Evolutionary conservation across 768 basidiomycete genomes (phyloP).

Genomic region (Amyloporia xantha): DNA sequence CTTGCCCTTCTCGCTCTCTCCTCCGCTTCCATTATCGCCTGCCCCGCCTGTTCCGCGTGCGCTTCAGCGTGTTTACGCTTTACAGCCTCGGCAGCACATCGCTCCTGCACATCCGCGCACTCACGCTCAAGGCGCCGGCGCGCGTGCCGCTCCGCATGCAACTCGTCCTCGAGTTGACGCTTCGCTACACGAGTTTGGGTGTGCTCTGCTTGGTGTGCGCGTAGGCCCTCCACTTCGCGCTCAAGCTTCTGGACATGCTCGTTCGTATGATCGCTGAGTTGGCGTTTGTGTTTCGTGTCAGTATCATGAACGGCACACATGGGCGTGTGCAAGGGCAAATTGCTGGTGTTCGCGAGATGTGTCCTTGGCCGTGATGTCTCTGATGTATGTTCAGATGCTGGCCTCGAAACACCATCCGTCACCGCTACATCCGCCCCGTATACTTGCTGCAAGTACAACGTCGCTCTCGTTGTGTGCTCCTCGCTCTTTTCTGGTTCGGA

Average conservation of each 20-base stretch:
- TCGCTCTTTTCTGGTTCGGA: conserved; percentile 10
- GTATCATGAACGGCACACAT: not conserved
- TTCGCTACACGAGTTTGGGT: conserved; percentile 28
- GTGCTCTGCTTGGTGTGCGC: conserved; percentile 27
- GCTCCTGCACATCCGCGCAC: conserved; percentile 13
- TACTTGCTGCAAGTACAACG: conserved; percentile 8
- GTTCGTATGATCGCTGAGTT: too few species aligned
- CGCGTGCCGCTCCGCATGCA: conserved; percentile 14
- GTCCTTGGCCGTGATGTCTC: too few species aligned
- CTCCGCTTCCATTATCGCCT: conserved; percentile 11
- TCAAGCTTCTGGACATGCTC: conserved; percentile 19
- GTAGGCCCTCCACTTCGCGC: conserved; percentile 35
- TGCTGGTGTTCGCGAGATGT: conserved; percentile 1
- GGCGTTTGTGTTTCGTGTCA: too few species aligned
- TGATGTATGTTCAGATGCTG: not conserved
- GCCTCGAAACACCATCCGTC: not conserved
- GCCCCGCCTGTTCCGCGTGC: conserved; percentile 6
- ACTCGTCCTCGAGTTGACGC: conserved; percentile 38
- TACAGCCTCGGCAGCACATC: not conserved
- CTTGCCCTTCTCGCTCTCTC: conserved; percentile 8
- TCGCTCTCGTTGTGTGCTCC: conserved; percentile 34
- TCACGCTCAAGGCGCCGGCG: conserved; percentile 19
- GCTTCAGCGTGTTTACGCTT: conserved; percentile 1
- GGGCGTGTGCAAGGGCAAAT: not conserved
- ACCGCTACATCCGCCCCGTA: conserved; percentile 7